Percentiles rank a stretch among this genome's conserved stretches.
Conservation (phyloP, 345 rosid species). For the Clausena lansium region DNA sequence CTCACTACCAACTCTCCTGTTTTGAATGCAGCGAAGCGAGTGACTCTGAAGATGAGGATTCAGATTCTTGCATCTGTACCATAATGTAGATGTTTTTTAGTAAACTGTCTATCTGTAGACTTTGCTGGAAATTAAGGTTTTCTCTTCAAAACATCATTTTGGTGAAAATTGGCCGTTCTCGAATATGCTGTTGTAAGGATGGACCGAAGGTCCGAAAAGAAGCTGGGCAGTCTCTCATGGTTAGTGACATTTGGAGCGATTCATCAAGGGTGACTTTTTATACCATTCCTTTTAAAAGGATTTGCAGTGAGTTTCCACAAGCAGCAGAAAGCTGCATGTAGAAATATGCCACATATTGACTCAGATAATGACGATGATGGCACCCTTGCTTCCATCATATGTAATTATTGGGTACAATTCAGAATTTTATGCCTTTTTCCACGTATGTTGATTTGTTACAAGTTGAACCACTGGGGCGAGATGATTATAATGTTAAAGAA, state of each 20-base stretch:
- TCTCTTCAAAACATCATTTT: constrained; percentile 13
- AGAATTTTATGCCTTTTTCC: background rate
- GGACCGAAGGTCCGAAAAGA: constrained; percentile 19
- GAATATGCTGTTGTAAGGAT: constrained; percentile 20
- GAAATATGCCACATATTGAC: constrained; percentile 5
- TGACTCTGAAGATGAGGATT: constrained; percentile 79
- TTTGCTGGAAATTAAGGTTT: constrained; percentile 13
- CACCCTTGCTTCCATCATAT: constrained; percentile 15
- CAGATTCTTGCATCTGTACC: constrained; percentile 78
- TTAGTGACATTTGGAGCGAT: constrained; percentile 7
- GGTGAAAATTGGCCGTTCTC: constrained; percentile 20
- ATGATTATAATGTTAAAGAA: background rate
- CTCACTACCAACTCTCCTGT: constrained; percentile 13
- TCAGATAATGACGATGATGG: constrained; percentile 2
- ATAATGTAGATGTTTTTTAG: constrained; percentile 61
- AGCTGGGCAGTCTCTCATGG: constrained; percentile 24
- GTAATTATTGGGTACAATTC: background rate
- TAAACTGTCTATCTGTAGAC: constrained; percentile 12
- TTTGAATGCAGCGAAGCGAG: constrained; percentile 72
- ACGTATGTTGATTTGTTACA: background rate
- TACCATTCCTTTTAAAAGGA: background rate
- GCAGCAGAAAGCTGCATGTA: constrained; percentile 16
- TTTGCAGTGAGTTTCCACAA: background rate
- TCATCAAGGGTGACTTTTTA: constrained; percentile 1
- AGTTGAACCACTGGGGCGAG: constrained; percentile 1